Evolutionary conservation across 2,329 filamentous ascomycete genomes (phyloP).

Genomic region (Dactylellina haptotyla): DNA sequence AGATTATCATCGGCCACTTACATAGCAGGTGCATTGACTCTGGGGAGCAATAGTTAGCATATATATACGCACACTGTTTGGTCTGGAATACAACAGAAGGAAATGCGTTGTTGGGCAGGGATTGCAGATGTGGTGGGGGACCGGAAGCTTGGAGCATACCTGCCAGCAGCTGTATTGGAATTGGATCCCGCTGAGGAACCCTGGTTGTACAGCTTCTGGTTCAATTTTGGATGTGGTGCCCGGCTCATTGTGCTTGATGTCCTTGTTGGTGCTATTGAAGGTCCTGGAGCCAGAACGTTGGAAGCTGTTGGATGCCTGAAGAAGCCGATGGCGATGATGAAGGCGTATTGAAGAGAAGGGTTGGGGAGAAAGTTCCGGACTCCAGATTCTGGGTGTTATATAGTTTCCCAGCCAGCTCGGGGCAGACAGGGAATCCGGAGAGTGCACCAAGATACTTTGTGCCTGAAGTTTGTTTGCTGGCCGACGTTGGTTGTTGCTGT

Average conservation of each 20-base stretch:
- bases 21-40: slow-evolving; percentile 16
- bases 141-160: slow-evolving; percentile 16
- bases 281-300: too few species aligned
- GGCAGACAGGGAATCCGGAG: too few species aligned
- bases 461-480: too few species aligned
- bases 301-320: too few species aligned
- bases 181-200: slow-evolving; percentile 37
- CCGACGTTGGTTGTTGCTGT: too few species aligned
- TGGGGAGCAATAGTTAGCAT: slow-evolving; percentile 3
- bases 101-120: slow-evolving; percentile 21
- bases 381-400: neutral
- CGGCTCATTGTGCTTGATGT: slow-evolving; percentile 29
- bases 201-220: slow-evolving; percentile 46
- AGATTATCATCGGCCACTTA: neutral
- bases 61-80: neutral
- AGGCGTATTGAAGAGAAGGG: neutral
- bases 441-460: too few species aligned
- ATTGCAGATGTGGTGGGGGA: neutral
- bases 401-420: neutral
- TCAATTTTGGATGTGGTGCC: slow-evolving; percentile 35
- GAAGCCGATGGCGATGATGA: too few species aligned
- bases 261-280: neutral
- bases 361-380: neutral
- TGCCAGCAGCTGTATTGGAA: slow-evolving; percentile 24
- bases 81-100: neutral